Conservation (phyloP, 768 basidiomycete genomes). For the Boletus bicolor region DNA sequence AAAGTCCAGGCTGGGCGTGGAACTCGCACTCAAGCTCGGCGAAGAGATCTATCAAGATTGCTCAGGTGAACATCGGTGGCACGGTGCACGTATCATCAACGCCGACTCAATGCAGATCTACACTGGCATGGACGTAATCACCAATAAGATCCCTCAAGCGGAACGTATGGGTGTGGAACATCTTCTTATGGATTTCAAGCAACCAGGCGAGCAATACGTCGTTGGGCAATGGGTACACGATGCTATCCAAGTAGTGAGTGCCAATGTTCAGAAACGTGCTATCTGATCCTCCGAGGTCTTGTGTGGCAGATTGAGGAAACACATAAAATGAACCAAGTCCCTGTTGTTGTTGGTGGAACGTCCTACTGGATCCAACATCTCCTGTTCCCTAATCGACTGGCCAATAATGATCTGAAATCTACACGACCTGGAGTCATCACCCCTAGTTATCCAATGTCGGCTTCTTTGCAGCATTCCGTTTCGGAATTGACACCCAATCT, state of each 20-base stretch:
- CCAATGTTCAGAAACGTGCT: not conserved
- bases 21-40: constrained; percentile 67
- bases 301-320: constrained; percentile 67
- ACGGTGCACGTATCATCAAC: constrained; percentile 78
- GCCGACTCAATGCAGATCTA: constrained; percentile 99
- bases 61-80: constrained; percentile 39
- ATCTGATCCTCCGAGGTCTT: not conserved
- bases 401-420: constrained; percentile 22
- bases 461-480: constrained; percentile 41
- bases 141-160: constrained; percentile 80
- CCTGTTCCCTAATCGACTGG: constrained; percentile 78
- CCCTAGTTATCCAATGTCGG: constrained; percentile 25
- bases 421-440: constrained; percentile 1
- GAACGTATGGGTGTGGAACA: constrained; percentile 85
- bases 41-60: constrained; percentile 22
- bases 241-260: constrained; percentile 68
- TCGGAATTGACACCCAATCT: constrained; percentile 46
- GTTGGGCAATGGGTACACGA: constrained; percentile 88
- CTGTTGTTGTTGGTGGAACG: constrained; percentile 93
- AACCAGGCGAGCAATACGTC: constrained; percentile 83
- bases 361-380: constrained; percentile 98
- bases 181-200: constrained; percentile 83
- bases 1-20: constrained; percentile 88
- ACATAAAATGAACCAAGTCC: constrained; percentile 58
- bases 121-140: constrained; percentile 85